These are phyloP conservation scores for Taxillus chinensis DNA, from an alignment of 164 flowering plant species.

Conservation along the genomic window DNA sequence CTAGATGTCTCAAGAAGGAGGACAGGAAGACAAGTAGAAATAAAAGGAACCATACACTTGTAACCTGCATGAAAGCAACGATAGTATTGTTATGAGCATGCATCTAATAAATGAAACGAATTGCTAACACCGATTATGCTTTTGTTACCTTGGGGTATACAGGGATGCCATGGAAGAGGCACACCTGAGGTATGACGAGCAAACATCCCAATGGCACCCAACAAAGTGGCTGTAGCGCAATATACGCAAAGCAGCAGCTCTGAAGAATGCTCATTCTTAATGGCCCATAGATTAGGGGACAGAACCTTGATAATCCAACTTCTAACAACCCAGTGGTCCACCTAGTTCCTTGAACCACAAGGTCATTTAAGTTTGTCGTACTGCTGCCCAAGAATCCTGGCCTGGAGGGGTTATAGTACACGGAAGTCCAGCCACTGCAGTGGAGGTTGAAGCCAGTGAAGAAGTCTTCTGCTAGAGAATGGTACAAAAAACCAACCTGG, in stretches of 20 bases:
- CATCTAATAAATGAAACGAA: too few relatives aligned
- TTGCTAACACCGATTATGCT: too few relatives aligned
- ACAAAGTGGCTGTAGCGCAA: constrained; percentile 8
- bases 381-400: not conserved
- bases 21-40: constrained; percentile 14
- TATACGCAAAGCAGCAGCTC: constrained; percentile 14
- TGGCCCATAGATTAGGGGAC: not conserved
- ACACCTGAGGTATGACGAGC: constrained; percentile 21
- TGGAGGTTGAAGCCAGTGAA: not conserved
- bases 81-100: too few relatives aligned
- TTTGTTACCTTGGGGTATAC: constrained; percentile 23
- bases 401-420: constrained; percentile 1
- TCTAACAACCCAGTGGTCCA: not conserved
- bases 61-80: not conserved
- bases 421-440: not conserved
- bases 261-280: constrained; percentile 17
- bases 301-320: not conserved
- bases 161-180: constrained; percentile 16
- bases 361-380: not conserved
- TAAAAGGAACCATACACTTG: constrained; percentile 11
- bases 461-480: constrained; percentile 1
- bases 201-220: constrained; percentile 8
- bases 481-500: constrained; percentile 1
- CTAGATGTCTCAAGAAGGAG: constrained; percentile 10
- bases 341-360: not conserved